Evolutionary conservation across 306 rosid species (phyloP).

Genomic region (Citrullus mucosospermus): DNA sequence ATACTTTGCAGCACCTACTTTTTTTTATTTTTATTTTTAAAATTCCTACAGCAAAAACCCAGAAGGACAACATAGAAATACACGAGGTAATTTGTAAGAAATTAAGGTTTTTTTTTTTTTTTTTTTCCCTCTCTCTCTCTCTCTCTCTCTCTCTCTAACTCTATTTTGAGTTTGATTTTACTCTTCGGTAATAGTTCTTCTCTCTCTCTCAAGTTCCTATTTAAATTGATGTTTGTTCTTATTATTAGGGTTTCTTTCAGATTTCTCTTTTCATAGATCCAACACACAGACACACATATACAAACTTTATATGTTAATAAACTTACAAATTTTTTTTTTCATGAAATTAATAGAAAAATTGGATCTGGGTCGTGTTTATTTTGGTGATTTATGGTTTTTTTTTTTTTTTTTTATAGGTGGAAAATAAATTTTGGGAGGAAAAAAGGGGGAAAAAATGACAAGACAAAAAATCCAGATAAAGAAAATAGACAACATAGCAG

Average conservation of each 20-base stretch:
- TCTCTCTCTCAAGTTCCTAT: neutral
- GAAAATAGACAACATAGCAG: conserved; percentile 1
- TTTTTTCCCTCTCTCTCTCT: neutral
- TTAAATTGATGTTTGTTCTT: neutral
- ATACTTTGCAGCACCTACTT: neutral
- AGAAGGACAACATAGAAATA: neutral
- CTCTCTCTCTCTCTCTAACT: neutral
- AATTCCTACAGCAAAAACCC: neutral
- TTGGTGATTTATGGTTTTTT: neutral
- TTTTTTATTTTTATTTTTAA: neutral
- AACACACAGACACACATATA: too few relatives aligned
- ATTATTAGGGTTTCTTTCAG: neutral
- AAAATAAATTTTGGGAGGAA: neutral
- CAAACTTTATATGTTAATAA: neutral
- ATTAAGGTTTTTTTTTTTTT: neutral
- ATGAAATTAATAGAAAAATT: neutral
- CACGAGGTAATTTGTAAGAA: neutral
- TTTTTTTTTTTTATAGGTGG: neutral
- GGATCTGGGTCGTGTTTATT: neutral
- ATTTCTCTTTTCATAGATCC: neutral
- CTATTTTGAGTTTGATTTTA: neutral
- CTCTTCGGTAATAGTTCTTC: neutral
- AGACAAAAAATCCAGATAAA: neutral
- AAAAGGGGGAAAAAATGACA: neutral
- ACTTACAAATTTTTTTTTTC: neutral